Percentiles rank a stretch among this genome's conserved stretches.
Evolutionary conservation across 257 asterid genomes (phyloP).

Genomic region (Solanum raphanifolium): DNA sequence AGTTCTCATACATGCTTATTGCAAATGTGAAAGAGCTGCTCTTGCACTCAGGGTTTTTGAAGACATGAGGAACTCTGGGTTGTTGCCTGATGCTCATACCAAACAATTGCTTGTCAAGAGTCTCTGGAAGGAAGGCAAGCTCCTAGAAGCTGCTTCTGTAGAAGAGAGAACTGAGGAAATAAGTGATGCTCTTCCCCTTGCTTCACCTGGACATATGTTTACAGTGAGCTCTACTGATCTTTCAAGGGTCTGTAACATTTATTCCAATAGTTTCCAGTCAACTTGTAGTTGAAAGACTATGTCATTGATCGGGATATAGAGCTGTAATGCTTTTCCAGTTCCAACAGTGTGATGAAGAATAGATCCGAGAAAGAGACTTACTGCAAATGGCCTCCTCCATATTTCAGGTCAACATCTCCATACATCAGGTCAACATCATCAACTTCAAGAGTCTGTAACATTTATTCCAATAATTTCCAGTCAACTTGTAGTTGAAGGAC

Average conservation of each 20-base stretch:
- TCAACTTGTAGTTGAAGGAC: not conserved
- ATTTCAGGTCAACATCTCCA: too few relatives aligned
- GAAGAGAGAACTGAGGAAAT: slow-evolving; percentile 59
- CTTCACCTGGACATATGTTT: slow-evolving; percentile 65
- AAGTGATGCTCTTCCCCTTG: slow-evolving; percentile 35
- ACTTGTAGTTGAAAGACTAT: not conserved
- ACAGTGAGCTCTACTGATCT: slow-evolving; percentile 63
- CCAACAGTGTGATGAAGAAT: not conserved
- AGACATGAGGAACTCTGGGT: slow-evolving; percentile 54
- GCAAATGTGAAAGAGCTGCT: slow-evolving; percentile 78
- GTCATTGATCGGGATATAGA: not conserved
- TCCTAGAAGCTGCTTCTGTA: slow-evolving; percentile 86
- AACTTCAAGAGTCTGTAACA: slow-evolving; percentile 21
- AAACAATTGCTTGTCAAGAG: slow-evolving; percentile 72
- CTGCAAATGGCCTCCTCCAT: not conserved
- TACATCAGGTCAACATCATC: not conserved
- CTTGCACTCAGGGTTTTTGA: slow-evolving; percentile 76
- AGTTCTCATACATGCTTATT: slow-evolving; percentile 71
- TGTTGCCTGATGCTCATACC: slow-evolving; percentile 51
- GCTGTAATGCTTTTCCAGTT: not conserved
- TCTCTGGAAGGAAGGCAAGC: slow-evolving; percentile 88
- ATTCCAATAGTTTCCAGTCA: slow-evolving; percentile 31
- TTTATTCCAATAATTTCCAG: slow-evolving; percentile 42
- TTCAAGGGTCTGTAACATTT: slow-evolving; percentile 36
- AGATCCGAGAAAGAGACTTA: not conserved